Conservation (phyloP, 2,329 filamentous ascomycete genomes). For the Hypoxylon sp. region DNA sequence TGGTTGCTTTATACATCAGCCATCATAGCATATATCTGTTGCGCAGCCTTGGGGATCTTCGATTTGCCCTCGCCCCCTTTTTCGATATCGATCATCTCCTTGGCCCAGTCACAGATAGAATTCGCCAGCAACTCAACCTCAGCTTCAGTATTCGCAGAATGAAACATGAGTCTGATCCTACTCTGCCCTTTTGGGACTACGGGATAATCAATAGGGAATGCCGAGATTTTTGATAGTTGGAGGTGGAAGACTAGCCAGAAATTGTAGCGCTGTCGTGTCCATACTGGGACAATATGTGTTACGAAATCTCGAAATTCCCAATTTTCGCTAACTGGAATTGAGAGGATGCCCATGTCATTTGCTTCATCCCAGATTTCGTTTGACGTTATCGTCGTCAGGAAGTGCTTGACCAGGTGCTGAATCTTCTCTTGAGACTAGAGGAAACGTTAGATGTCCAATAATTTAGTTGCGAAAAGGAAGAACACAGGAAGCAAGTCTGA, state of each 20-base stretch:
- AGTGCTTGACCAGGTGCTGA: conserved; percentile 51
- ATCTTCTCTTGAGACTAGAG: conserved; percentile 39
- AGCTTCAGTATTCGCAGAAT: conserved; percentile 58
- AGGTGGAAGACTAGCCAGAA: conserved; percentile 50
- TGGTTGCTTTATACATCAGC: conserved; percentile 22
- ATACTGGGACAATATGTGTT: conserved; percentile 54
- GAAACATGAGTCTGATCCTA: conserved; percentile 59
- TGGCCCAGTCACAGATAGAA: conserved; percentile 53
- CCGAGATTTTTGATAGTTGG: conserved; percentile 41
- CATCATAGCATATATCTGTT: conserved; percentile 44
- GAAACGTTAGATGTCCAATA: conserved; percentile 9
- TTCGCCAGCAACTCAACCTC: conserved; percentile 55
- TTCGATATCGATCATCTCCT: conserved; percentile 53
- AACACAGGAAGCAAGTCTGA: background rate
- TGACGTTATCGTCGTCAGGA: conserved; percentile 49
- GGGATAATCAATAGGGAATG: conserved; percentile 56
- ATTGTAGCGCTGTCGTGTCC: conserved; percentile 47
- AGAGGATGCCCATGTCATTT: conserved; percentile 50
- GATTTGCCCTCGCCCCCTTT: conserved; percentile 28
- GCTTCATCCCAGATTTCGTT: conserved; percentile 50
- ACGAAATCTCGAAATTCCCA: conserved; percentile 47
- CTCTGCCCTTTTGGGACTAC: conserved; percentile 58
- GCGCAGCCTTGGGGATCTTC: conserved; percentile 39
- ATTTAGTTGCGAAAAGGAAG: background rate
- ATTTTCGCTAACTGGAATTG: conserved; percentile 50